Evolutionary conservation across 108 stramenopile genomes (phyloP).

Genomic region (Cyclotella sp.): DNA sequence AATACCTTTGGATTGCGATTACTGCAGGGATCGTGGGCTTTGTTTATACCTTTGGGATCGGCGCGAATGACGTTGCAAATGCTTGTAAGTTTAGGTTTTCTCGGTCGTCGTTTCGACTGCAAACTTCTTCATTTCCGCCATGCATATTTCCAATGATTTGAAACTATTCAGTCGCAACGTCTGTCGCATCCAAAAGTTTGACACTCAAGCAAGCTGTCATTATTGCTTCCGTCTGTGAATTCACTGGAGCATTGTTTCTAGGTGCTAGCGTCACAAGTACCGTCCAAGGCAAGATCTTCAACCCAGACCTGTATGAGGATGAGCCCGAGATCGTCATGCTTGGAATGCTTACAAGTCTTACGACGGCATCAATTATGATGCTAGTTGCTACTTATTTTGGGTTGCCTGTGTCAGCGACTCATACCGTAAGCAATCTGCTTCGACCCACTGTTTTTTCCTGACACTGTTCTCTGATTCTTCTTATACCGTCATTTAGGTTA

Average conservation of each 20-base stretch:
- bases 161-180: constrained; percentile 48
- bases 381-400: constrained; percentile 32
- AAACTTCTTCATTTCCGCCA: too few relatives aligned
- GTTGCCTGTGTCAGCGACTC: constrained; percentile 38
- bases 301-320: constrained; percentile 52
- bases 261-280: constrained; percentile 67
- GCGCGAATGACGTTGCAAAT: constrained; percentile 84
- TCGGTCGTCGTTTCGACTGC: too few relatives aligned
- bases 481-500: neutral
- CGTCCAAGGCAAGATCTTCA: constrained; percentile 60
- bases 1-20: constrained; percentile 55
- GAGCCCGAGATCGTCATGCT: constrained; percentile 59
- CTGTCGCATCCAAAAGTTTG: constrained; percentile 68
- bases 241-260: constrained; percentile 62
- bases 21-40: constrained; percentile 52
- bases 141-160: too few relatives aligned
- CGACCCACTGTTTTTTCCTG: too few relatives aligned
- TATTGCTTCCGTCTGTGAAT: constrained; percentile 66
- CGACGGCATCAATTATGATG: constrained; percentile 50
- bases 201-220: constrained; percentile 68
- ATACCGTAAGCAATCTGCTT: constrained; percentile 15
- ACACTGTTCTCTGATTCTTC: neutral
- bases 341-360: constrained; percentile 61
- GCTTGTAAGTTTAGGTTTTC: constrained; percentile 22
- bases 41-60: constrained; percentile 50